These are phyloP conservation scores for Eutrema salsugineum DNA, from an alignment of 441 rosid species.

Conservation along the genomic window DNA sequence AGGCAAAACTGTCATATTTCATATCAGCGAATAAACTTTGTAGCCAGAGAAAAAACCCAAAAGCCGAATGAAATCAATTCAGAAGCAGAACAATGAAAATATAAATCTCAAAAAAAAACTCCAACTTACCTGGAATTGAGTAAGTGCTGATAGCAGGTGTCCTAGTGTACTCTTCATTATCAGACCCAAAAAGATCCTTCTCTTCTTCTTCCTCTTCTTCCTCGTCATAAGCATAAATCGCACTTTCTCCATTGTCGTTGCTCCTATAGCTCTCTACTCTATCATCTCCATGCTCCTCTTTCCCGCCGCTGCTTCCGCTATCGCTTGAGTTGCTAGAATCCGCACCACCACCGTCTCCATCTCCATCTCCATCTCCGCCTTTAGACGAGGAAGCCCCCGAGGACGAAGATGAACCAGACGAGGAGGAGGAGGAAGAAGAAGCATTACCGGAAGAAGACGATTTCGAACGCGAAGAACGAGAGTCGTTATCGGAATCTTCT, in stretches of 20 bases:
- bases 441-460: constrained; percentile 52
- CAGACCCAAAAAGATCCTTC: constrained; percentile 75
- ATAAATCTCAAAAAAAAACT: neutral
- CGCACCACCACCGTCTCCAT: constrained; percentile 23
- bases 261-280: constrained; percentile 38
- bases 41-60: neutral
- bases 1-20: constrained; percentile 59
- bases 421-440: constrained; percentile 60
- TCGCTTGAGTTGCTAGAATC: constrained; percentile 46
- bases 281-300: constrained; percentile 48
- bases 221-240: constrained; percentile 23
- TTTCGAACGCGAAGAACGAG: constrained; percentile 49
- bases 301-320: constrained; percentile 53
- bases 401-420: constrained; percentile 52
- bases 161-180: constrained; percentile 77
- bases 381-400: constrained; percentile 55
- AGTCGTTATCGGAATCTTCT: constrained; percentile 46
- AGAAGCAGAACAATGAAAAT: neutral
- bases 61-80: no score
- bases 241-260: constrained; percentile 30
- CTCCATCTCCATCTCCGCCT: constrained; percentile 33
- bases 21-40: neutral
- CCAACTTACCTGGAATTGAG: constrained; percentile 56
- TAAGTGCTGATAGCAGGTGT: constrained; percentile 54
- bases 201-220: constrained; percentile 42